phyloP scores from a whole-genome alignment of 805 yeast genomes.

The Kodamaea restingae region DNA sequence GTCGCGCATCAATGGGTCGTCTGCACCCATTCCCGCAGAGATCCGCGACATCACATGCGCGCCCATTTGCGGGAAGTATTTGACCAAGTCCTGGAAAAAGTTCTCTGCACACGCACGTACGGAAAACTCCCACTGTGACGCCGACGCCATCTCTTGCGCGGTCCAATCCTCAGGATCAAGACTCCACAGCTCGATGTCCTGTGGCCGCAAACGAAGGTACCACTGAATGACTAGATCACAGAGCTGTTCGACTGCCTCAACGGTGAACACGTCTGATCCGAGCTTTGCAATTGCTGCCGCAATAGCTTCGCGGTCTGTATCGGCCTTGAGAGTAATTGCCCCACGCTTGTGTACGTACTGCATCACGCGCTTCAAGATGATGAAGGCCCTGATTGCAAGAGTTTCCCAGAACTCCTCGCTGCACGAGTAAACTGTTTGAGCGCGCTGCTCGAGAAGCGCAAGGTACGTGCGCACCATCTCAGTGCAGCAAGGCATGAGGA shows the following conservation, averaged over 20 bases:
- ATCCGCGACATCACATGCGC: slow-evolving; percentile 58
- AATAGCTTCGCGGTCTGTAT: slow-evolving; percentile 62
- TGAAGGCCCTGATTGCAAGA: slow-evolving; percentile 61
- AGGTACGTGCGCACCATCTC: slow-evolving; percentile 61
- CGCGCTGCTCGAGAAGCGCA: slow-evolving; percentile 58
- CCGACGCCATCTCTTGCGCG: slow-evolving; percentile 58
- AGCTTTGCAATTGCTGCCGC: slow-evolving; percentile 52
- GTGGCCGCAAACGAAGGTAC: slow-evolving; percentile 70
- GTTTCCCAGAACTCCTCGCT: slow-evolving; percentile 71
- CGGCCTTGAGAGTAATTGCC: slow-evolving; percentile 59
- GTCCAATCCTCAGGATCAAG: slow-evolving; percentile 92
- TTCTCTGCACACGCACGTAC: slow-evolving; percentile 84
- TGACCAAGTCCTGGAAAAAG: slow-evolving; percentile 71
- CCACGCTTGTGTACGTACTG: slow-evolving; percentile 63
- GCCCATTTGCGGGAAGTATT: slow-evolving; percentile 54
- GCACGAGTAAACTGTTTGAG: slow-evolving; percentile 57
- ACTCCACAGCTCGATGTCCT: slow-evolving; percentile 78
- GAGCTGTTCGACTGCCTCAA: slow-evolving; percentile 50
- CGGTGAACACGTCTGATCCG: slow-evolving; percentile 53
- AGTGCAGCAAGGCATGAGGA: slow-evolving; percentile 60
- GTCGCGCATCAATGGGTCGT: slow-evolving; percentile 66
- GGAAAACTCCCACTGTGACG: slow-evolving; percentile 77
- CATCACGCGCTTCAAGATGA: slow-evolving; percentile 61
- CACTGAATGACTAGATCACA: slow-evolving; percentile 65
- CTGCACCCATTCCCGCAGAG: slow-evolving; percentile 37